phyloP scores from a whole-genome alignment of 2,329 filamentous ascomycete species.

The Diaporthe ilicicola region DNA sequence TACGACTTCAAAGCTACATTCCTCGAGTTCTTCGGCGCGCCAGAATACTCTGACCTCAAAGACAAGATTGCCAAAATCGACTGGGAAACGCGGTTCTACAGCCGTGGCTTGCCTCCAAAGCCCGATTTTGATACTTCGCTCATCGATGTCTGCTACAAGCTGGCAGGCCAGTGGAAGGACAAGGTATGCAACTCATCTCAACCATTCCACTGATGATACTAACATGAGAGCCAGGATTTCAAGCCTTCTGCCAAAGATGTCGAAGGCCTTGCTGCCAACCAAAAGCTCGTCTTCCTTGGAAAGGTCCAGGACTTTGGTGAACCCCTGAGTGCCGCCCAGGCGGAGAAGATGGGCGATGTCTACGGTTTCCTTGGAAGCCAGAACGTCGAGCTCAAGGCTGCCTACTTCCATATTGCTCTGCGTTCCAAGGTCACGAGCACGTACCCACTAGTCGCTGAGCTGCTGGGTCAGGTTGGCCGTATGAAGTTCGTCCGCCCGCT shows the following conservation, averaged over 20 bases:
- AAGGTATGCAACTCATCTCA: conserved; percentile 52
- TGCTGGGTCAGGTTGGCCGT: conserved; percentile 83
- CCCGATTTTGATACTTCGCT: conserved; percentile 90
- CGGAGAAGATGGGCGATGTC: conserved; percentile 75
- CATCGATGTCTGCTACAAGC: conserved; percentile 83
- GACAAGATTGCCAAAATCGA: conserved; percentile 78
- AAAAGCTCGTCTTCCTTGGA: conserved; percentile 91
- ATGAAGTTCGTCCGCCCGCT: conserved; percentile 98
- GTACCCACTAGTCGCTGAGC: conserved; percentile 74
- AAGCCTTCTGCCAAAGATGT: conserved; percentile 75
- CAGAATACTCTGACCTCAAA: conserved; percentile 68
- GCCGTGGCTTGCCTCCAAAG: conserved; percentile 88
- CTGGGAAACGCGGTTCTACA: conserved; percentile 91
- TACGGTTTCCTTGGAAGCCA: conserved; percentile 79
- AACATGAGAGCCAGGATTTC: conserved; percentile 55
- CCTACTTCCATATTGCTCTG: conserved; percentile 84
- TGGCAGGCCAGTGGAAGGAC: conserved; percentile 83
- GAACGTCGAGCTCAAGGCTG: conserved; percentile 85
- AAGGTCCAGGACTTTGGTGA: conserved; percentile 73
- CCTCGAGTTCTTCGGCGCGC: conserved; percentile 79
- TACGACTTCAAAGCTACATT: conserved; percentile 94
- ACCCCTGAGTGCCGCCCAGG: conserved; percentile 70
- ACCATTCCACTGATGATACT: neutral
- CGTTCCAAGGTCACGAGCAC: conserved; percentile 74
- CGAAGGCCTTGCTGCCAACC: conserved; percentile 80